Evolutionary conservation across 108 stramenopile species (phyloP), one percentile per base, ranked within the genome.

Genomic region (Cyclotella sp.): DNA sequence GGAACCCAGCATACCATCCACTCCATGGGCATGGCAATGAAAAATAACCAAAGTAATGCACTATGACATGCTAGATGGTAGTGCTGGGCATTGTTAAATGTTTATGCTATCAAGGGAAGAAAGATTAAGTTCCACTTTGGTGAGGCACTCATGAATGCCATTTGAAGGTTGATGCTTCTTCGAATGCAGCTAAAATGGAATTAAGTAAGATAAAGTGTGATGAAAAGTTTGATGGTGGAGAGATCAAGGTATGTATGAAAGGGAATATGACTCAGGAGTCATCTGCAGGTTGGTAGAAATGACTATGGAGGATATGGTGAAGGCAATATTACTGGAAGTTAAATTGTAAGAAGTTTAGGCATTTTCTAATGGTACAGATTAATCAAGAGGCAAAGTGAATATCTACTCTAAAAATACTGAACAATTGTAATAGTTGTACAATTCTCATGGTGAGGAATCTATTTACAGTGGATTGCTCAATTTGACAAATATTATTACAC

Each of bases 61-160:
- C 0, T 95, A 92, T 71, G 91, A 92, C 63, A 95, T 95, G 93
- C 68, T 92, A 28, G 93, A 95, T 72, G 85, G 83, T 45, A 91
- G 91, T n/a, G 52, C 34, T 22, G 78, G 2, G 0, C 27, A 43
- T 54, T 42, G 69, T 4, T 83, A 82, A 52, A 80, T 91, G 30
- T 91, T 87, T 68, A 88, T 95, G 60, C 79, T 95, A 39, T 92
- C 94, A 3, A 85, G 80, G 0, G 94, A 95, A 60, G 63, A 67
- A 40, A 84, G 94, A 16, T 34, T 93, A 12, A 82, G 88, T 30
- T 92, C 91, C 15, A 45, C 81, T 47, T 66, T 75, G 15, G 86
- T 84, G 78, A 86, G 9, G 85, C 80, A 58, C 74, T 95, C 19
- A 70, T 61, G 41, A 43, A 63, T 67, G 45, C 45, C n/a, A 65